phyloP scores from a whole-genome alignment of 495 filamentous ascomycete species.

The Annulohypoxylon nitens region DNA sequence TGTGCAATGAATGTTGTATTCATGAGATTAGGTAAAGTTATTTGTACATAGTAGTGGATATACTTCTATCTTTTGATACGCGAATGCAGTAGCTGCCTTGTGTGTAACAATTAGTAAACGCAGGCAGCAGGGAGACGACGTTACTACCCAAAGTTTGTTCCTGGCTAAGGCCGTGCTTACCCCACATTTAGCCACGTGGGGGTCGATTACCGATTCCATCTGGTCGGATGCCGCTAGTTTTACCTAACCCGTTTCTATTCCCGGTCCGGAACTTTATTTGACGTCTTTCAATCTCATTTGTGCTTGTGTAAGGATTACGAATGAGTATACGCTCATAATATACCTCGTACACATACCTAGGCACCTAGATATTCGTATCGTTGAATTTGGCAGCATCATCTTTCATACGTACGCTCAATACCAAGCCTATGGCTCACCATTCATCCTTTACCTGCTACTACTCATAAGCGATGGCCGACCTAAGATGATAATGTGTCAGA shows the following conservation, averaged over 20 bases:
- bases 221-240: conserved; percentile 6
- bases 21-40: too few relatives aligned
- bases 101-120: background rate
- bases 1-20: background rate
- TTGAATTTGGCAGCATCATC: too few relatives aligned
- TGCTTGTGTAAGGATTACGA: background rate
- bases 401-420: too few relatives aligned
- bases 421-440: too few relatives aligned
- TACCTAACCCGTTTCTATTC: background rate
- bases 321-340: background rate
- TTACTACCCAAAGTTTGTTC: conserved; percentile 8
- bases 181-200: conserved; percentile 19
- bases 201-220: conserved; percentile 5
- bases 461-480: too few relatives aligned
- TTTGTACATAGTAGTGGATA: too few relatives aligned
- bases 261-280: background rate
- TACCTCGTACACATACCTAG: background rate
- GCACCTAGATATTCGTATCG: too few relatives aligned
- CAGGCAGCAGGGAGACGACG: conserved; percentile 17
- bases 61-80: too few relatives aligned
- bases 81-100: too few relatives aligned
- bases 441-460: too few relatives aligned
- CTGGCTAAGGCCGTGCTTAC: conserved; percentile 5
- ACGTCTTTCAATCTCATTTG: background rate
- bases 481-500: too few relatives aligned